These are phyloP conservation scores for Colletotrichum phormii DNA, from an alignment of 2,329 filamentous ascomycete genomes.

Conservation along the genomic window DNA sequence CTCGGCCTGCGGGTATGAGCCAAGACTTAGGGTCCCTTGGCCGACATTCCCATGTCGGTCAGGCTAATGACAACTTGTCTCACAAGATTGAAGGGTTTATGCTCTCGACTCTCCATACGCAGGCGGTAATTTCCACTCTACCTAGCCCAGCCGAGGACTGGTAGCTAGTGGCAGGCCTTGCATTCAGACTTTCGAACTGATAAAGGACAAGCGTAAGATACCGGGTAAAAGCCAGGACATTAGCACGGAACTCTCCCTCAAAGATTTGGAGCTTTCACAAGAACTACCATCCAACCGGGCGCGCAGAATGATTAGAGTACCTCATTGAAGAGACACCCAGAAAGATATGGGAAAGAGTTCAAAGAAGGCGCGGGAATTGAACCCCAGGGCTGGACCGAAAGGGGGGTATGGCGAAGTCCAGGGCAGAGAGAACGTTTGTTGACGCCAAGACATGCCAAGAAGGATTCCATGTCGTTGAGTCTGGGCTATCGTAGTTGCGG, in stretches of 20 bases:
- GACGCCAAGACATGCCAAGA: conserved; percentile 24
- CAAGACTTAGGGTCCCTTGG: conserved; percentile 1
- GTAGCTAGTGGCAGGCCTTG: neutral
- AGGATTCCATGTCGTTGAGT: conserved; percentile 21
- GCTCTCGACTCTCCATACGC: neutral
- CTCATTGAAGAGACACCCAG: neutral
- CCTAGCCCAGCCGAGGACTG: neutral
- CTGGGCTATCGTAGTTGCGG: conserved; percentile 2
- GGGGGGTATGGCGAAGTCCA: neutral
- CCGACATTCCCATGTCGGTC: neutral
- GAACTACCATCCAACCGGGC: neutral
- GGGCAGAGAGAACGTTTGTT: neutral
- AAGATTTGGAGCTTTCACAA: neutral
- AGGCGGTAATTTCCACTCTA: neutral
- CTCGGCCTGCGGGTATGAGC: conserved; percentile 4
- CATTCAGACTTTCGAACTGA: neutral
- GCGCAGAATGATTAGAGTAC: neutral
- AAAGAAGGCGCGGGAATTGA: neutral
- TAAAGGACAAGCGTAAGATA: neutral
- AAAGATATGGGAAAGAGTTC: neutral
- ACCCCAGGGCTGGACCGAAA: too few species aligned
- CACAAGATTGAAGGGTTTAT: neutral
- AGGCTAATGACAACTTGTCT: neutral
- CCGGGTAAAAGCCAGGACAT: neutral
- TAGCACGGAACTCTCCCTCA: neutral